Base-by-base conservation (phyloP, 192 early-diverging fungal genomes). In the Gryganskiella cystojenkinii region DNA sequence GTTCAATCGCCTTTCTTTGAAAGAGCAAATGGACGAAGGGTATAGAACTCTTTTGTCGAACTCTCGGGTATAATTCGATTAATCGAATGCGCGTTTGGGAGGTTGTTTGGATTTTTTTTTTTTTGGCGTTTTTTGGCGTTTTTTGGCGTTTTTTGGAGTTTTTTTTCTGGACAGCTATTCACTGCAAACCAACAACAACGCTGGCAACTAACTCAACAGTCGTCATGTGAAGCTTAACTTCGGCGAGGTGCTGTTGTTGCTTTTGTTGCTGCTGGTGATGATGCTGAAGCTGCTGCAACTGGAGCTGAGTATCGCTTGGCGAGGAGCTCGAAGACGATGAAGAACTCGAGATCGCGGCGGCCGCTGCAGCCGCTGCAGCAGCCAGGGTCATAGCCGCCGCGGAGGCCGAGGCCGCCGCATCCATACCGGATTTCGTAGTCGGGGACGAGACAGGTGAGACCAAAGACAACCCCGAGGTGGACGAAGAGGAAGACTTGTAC, bases 321-420 rank as follows among this genome's bases (percentile, higher is more conserved):
- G 71, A 66, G 9, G 71, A 57, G 64, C 61, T 66, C 22, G 50
- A 60, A 50, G 49, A 61, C 22, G 40, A 37, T 5, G 37, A 40
- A 40, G 47, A 50, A 24, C 9, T 13, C 9, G 47, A 20, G 47
- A 17, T 50, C n/a, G n/a, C n/a, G n/a, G n/a, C n/a, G 19, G 47
- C 22, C 6, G 58, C 43, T 1, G 37, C 42, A 43, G 57, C 57
- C 0, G 57, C 37, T 0, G 55, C 55, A 22, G 55, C 55, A 40
- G 55, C 55, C 20, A 56, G n/a, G 55, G 55, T 34, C 19, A 20
- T n/a, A 13, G 19, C 47, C 19, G 22, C 15, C 6, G 19, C 47
- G 19, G 47, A 20, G 6, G 19, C 47, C 5, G 37, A 40, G 37
- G 37, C 37, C 37, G 37, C 37, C 37, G 37, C 37, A 40, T 40